These are phyloP conservation scores for Calonectria fujianensis DNA, from an alignment of 2,329 filamentous ascomycete genomes.

Conservation along the genomic window DNA sequence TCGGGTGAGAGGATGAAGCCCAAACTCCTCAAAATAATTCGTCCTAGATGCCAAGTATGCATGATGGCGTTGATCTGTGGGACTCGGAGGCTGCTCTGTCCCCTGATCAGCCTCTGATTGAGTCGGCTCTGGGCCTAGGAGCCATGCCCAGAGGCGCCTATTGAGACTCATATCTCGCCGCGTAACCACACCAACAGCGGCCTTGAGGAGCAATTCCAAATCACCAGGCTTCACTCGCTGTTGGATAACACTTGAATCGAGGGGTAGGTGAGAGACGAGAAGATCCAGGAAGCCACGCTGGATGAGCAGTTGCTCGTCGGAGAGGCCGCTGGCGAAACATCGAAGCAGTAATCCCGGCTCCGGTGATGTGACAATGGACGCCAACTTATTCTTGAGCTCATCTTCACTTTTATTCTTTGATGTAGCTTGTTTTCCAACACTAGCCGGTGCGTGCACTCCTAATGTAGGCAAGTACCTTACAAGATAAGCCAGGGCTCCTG, in stretches of 20 bases:
- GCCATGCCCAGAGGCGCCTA: constrained; percentile 95
- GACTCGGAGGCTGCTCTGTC: constrained; percentile 66
- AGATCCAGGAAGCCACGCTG: constrained; percentile 96
- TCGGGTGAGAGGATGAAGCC: constrained; percentile 82
- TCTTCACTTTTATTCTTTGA: constrained; percentile 43
- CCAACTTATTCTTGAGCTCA: constrained; percentile 69
- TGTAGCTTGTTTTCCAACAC: constrained; percentile 38
- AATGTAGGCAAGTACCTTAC: constrained; percentile 81
- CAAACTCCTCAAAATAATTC: constrained; percentile 89
- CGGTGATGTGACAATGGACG: constrained; percentile 85
- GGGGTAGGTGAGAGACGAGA: constrained; percentile 90
- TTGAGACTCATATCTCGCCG: constrained; percentile 98
- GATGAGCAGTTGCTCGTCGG: constrained; percentile 91
- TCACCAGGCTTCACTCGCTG: constrained; percentile 83
- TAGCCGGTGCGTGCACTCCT: constrained; percentile 41
- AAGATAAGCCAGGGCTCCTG: constrained; percentile 92
- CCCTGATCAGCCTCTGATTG: constrained; percentile 68
- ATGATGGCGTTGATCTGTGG: constrained; percentile 66
- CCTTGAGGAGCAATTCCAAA: constrained; percentile 86
- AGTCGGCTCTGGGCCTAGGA: constrained; percentile 85
- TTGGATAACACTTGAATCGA: constrained; percentile 89
- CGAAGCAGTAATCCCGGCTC: constrained; percentile 93
- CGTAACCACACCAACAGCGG: constrained; percentile 90
- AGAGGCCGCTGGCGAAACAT: constrained; percentile 92
- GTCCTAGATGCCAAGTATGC: constrained; percentile 75